phyloP scores from a whole-genome alignment of 805 yeast species.

The Saturnispora sekii region DNA sequence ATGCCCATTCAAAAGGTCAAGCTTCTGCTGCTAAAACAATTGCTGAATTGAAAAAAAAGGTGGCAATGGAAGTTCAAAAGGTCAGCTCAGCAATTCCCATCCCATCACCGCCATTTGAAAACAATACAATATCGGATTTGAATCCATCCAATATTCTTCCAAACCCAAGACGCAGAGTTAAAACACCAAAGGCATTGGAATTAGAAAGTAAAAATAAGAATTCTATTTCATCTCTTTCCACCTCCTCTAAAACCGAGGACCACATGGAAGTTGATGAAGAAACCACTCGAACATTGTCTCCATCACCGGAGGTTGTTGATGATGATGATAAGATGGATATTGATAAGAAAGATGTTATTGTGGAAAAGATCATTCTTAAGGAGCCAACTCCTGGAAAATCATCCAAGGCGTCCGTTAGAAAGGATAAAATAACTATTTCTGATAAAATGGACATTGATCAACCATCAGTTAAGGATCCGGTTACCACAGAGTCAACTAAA shows the following conservation, averaged over 20 bases:
- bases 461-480: neutral
- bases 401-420: no score
- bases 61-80: neutral
- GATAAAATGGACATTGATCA: neutral
- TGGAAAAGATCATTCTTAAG: no score
- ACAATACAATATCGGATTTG: constrained; percentile 14
- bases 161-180: neutral
- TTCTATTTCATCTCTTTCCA: neutral
- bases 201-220: neutral
- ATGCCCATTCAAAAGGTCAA: neutral
- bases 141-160: constrained; percentile 17
- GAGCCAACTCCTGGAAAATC: no score
- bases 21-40: neutral
- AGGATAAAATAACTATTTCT: no score
- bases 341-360: neutral
- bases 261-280: constrained; percentile 9
- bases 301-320: constrained; percentile 11
- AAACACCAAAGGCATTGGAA: neutral
- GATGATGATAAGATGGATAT: constrained; percentile 5
- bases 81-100: no score
- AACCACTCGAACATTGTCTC: constrained; percentile 6
- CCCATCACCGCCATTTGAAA: no score
- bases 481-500: no score
- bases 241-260: neutral
- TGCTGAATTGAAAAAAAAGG: constrained; percentile 1